phyloP scores from a whole-genome alignment of 257 asterid species.

The Linderniella brevidens region DNA sequence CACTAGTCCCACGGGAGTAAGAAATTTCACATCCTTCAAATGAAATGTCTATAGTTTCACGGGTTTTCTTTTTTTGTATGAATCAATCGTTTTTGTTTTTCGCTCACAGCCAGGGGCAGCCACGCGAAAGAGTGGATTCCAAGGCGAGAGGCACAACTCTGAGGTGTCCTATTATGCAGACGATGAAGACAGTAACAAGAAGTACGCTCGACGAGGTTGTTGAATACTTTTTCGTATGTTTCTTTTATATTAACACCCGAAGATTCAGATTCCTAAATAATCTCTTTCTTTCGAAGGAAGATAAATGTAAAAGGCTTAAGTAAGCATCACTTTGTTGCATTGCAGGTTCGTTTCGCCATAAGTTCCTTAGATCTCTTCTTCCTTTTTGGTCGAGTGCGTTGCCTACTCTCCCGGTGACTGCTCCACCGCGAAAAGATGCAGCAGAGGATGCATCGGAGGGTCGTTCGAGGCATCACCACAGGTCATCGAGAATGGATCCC shows the following conservation, averaged over 20 bases:
- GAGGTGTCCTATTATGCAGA: conserved; percentile 71
- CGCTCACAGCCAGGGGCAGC: conserved; percentile 65
- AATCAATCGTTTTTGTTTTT: conserved; percentile 10
- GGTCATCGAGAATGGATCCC: conserved; percentile 78
- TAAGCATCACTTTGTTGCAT: conserved; percentile 2
- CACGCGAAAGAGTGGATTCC: conserved; percentile 55
- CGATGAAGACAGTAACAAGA: conserved; percentile 74
- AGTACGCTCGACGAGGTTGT: conserved; percentile 89
- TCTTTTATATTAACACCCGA: no score
- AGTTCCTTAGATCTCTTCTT: conserved; percentile 64
- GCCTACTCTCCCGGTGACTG: conserved; percentile 83
- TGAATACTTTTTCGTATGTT: no score
- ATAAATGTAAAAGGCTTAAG: no score
- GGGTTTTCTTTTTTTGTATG: conserved; percentile 5
- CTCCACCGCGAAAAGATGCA: conserved; percentile 69
- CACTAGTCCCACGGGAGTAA: no score
- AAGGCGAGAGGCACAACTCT: conserved; percentile 63
- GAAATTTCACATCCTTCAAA: neutral
- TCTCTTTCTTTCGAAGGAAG: no score
- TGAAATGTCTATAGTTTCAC: conserved; percentile 1
- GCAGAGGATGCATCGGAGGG: conserved; percentile 60
- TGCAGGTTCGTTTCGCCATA: conserved; percentile 62
- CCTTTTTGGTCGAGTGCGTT: conserved; percentile 93
- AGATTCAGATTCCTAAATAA: no score
- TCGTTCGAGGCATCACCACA: conserved; percentile 45